A percentile compares a stretch with the other conserved stretches of the same genome.
Conservation (phyloP, 495 filamentous ascomycete genomes). For the Astrothelium subdiscretum region DNA sequence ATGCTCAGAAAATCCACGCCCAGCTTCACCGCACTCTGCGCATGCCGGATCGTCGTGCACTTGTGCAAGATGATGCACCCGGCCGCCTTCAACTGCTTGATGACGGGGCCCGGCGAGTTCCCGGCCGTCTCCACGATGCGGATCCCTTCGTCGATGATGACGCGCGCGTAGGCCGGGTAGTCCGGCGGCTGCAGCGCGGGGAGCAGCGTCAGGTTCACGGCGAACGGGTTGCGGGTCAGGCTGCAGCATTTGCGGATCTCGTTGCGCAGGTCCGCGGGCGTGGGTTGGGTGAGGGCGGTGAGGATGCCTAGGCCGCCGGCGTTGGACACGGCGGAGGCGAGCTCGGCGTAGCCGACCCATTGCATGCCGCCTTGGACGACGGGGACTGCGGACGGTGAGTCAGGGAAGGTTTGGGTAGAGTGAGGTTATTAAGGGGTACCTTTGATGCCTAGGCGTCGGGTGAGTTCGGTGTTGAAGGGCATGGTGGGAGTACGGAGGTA, state of each 20-base stretch:
- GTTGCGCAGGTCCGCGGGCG: conserved; percentile 81
- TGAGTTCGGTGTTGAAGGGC: conserved; percentile 89
- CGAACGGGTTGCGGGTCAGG: conserved; percentile 85
- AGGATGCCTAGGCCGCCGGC: conserved; percentile 86
- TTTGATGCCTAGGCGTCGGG: conserved; percentile 76
- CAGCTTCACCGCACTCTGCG: conserved; percentile 81
- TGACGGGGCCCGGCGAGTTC: conserved; percentile 86
- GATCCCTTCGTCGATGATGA: conserved; percentile 87
- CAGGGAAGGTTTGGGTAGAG: neutral
- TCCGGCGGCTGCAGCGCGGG: conserved; percentile 81
- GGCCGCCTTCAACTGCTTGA: conserved; percentile 73
- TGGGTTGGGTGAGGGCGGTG: conserved; percentile 90
- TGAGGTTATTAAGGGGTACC: conserved; percentile 37
- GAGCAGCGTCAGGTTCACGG: conserved; percentile 90
- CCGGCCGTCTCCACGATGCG: conserved; percentile 94
- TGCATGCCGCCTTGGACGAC: conserved; percentile 99
- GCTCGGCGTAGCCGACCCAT: conserved; percentile 81
- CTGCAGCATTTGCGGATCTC: conserved; percentile 80
- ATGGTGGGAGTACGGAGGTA: conserved; percentile 35
- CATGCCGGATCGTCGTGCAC: conserved; percentile 93
- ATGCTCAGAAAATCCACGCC: conserved; percentile 95
- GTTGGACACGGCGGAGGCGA: conserved; percentile 88
- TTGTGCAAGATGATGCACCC: conserved; percentile 76
- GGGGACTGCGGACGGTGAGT: conserved; percentile 48
- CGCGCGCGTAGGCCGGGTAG: conserved; percentile 84